phyloP scores from a whole-genome alignment of 2,329 filamentous ascomycete genomes.

The Curvularia sp. region DNA sequence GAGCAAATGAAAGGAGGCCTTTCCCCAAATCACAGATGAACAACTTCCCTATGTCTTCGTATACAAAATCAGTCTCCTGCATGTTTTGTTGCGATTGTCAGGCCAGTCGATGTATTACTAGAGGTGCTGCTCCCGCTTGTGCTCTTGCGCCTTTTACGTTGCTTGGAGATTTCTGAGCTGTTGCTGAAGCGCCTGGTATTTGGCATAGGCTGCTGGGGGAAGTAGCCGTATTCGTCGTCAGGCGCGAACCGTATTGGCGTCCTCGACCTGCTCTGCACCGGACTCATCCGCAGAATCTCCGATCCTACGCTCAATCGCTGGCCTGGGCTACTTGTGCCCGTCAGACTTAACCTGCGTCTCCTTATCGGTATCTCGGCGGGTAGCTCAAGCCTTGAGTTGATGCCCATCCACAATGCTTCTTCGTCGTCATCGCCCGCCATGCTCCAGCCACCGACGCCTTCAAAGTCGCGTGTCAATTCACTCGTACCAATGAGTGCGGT shows the following conservation, averaged over 20 bases:
- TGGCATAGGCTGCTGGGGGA: slow-evolving; percentile 31
- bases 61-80: slow-evolving; percentile 14
- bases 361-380: slow-evolving; percentile 41
- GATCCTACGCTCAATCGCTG: slow-evolving; percentile 42
- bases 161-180: slow-evolving; percentile 30
- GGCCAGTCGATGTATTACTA: slow-evolving; percentile 21
- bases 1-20: background rate
- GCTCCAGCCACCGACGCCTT: slow-evolving; percentile 55
- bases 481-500: slow-evolving; percentile 45
- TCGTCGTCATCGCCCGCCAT: slow-evolving; percentile 50
- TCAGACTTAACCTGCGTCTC: slow-evolving; percentile 44
- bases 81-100: slow-evolving; percentile 24
- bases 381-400: slow-evolving; percentile 53
- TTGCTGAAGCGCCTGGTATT: slow-evolving; percentile 28
- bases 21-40: background rate
- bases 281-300: slow-evolving; percentile 49
- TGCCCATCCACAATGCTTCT: slow-evolving; percentile 55
- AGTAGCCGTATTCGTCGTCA: slow-evolving; percentile 37
- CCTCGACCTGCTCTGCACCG: slow-evolving; percentile 46
- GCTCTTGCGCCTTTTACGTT: slow-evolving; percentile 39
- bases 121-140: slow-evolving; percentile 34
- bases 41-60: background rate
- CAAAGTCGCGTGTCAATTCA: slow-evolving; percentile 51
- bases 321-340: slow-evolving; percentile 40
- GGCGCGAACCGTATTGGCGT: slow-evolving; percentile 39